Conservation (phyloP, 129 eudicot genomes). For the Chrysanthemum lavandulifolium region DNA sequence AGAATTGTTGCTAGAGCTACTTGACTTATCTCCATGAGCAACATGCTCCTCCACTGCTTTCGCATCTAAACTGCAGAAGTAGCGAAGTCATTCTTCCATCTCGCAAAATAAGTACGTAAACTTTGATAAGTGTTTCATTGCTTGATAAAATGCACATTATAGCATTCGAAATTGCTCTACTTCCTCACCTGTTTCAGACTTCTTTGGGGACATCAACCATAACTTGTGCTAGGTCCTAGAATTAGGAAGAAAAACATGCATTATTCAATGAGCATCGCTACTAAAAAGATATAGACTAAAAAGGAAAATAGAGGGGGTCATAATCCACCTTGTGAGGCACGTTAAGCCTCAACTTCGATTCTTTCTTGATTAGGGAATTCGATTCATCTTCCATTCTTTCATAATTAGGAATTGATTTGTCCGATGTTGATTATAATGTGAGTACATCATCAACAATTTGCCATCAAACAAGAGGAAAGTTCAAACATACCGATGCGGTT, state of each 20-base stretch:
- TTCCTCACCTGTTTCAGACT: conserved; percentile 43
- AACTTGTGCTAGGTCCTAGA: conserved; percentile 35
- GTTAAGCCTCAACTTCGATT: conserved; percentile 28
- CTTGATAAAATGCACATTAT: background rate
- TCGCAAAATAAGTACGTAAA: conserved; percentile 18
- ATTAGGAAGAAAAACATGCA: conserved; percentile 12
- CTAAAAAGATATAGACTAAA: background rate
- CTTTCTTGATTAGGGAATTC: background rate
- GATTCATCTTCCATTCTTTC: conserved; percentile 21
- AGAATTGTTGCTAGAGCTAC: conserved; percentile 59
- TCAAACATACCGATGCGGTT: too few relatives aligned
- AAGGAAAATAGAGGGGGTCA: background rate
- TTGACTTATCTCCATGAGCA: conserved; percentile 42
- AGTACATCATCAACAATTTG: too few relatives aligned
- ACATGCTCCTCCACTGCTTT: conserved; percentile 31
- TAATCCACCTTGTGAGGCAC: conserved; percentile 44
- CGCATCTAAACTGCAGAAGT: too few relatives aligned
- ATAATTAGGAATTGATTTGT: background rate
- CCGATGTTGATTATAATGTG: too few relatives aligned
- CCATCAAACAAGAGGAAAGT: too few relatives aligned
- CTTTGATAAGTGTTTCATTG: background rate
- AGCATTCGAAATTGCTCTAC: background rate
- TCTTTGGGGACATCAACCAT: conserved; percentile 47
- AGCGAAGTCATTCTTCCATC: conserved; percentile 36
- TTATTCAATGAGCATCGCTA: conserved; percentile 3